phyloP scores from a whole-genome alignment of 192 early-diverging fungal genomes.

The Coemansia sp. region DNA sequence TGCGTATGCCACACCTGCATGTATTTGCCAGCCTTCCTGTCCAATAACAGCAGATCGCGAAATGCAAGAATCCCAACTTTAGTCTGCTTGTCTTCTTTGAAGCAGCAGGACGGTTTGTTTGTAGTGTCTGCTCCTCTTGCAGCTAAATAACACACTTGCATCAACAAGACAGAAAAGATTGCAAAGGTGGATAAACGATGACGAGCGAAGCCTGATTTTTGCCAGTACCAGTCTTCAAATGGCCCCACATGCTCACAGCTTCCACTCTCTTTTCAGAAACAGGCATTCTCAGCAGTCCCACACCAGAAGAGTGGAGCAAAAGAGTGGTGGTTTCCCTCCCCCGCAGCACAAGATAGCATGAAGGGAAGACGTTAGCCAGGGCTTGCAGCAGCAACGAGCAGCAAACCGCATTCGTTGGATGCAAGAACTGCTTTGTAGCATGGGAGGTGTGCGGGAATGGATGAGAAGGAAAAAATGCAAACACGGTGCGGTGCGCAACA shows the following conservation, averaged over 20 bases:
- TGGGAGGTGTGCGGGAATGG: no score
- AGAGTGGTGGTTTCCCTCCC: background rate
- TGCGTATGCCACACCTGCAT: background rate
- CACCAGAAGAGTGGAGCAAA: background rate
- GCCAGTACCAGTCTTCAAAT: no score
- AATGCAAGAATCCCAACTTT: background rate
- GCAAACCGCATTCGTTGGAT: no score
- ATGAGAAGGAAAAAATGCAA: no score
- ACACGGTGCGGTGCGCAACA: background rate
- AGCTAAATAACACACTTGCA: conserved; percentile 7
- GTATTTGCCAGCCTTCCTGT: background rate
- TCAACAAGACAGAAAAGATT: conserved; percentile 1
- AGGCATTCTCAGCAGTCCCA: background rate
- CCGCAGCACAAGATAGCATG: background rate
- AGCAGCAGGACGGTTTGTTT: background rate
- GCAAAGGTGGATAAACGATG: background rate
- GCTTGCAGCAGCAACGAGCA: no score
- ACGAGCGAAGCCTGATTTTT: no score
- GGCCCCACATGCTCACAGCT: no score
- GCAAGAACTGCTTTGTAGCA: no score
- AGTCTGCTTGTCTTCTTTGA: conserved; percentile 2
- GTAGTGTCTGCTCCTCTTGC: conserved; percentile 1
- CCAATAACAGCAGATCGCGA: background rate
- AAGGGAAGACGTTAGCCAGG: no score
- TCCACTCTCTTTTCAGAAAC: background rate